phyloP scores from a whole-genome alignment of 1,284 basidiomycete genomes.

The Caloboletus firmus region DNA sequence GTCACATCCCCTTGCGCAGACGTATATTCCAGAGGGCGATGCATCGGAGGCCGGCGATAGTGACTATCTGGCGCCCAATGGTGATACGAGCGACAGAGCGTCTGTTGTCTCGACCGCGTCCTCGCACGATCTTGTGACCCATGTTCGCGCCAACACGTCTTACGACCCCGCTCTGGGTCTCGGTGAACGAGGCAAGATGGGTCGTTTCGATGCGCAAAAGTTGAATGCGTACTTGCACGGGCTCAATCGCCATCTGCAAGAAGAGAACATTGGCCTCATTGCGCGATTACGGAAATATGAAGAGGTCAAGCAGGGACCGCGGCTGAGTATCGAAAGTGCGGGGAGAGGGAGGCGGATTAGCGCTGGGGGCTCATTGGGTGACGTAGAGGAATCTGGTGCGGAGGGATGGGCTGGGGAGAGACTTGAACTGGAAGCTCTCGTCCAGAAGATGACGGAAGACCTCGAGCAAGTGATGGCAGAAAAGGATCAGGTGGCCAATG shows the following conservation, averaged over 20 bases:
- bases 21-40: constrained; percentile 19
- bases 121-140: constrained; percentile 80
- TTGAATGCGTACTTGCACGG: constrained; percentile 80
- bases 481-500: constrained; percentile 41
- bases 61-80: constrained; percentile 10
- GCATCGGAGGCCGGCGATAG: constrained; percentile 22
- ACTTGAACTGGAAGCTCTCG: constrained; percentile 42
- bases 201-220: constrained; percentile 78
- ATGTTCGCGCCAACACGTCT: constrained; percentile 78
- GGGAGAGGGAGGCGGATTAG: constrained; percentile 47
- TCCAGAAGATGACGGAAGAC: constrained; percentile 52
- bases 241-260: constrained; percentile 73
- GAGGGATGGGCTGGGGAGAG: constrained; percentile 70
- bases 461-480: constrained; percentile 41
- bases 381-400: constrained; percentile 59
- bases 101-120: constrained; percentile 79
- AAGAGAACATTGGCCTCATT: constrained; percentile 72
- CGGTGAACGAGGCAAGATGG: constrained; percentile 59
- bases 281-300: constrained; percentile 51
- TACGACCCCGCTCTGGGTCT: constrained; percentile 78
- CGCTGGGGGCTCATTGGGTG: constrained; percentile 49
- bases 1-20: constrained; percentile 64
- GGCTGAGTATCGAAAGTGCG: constrained; percentile 24
- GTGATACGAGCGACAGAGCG: constrained; percentile 45
- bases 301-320: constrained; percentile 27